These are phyloP conservation scores for Trichoderma reesei DNA, from an alignment of 495 filamentous ascomycete species.

Conservation along the genomic window DNA sequence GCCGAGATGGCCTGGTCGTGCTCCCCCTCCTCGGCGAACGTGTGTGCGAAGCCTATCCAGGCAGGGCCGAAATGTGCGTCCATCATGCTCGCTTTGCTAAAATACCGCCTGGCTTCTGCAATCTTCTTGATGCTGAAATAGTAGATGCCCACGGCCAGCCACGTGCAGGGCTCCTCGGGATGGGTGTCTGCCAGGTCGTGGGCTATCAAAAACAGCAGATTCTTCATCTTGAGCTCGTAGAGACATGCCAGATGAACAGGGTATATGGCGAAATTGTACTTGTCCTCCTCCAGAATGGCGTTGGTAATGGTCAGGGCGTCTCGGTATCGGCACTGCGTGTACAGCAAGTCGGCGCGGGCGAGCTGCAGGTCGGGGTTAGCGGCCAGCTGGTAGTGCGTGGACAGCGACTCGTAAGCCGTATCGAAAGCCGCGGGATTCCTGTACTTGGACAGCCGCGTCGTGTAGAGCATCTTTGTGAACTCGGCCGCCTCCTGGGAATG, in stretches of 20 bases:
- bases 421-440: slow-evolving; percentile 75
- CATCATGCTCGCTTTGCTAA: slow-evolving; percentile 93
- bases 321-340: slow-evolving; percentile 88
- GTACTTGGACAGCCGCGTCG: slow-evolving; percentile 92
- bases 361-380: slow-evolving; percentile 86
- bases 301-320: slow-evolving; percentile 78
- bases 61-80: slow-evolving; percentile 96
- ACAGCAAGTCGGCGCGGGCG: slow-evolving; percentile 82
- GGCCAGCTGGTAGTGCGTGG: slow-evolving; percentile 83
- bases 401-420: slow-evolving; percentile 79
- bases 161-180: slow-evolving; percentile 81
- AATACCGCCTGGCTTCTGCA: slow-evolving; percentile 87
- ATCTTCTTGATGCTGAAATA: slow-evolving; percentile 85
- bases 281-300: slow-evolving; percentile 66
- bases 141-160: slow-evolving; percentile 91
- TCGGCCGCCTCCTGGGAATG: slow-evolving; percentile 73
- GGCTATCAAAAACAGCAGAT: slow-evolving; percentile 83
- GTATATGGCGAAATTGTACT: slow-evolving; percentile 81
- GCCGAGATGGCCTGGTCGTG: slow-evolving; percentile 98
- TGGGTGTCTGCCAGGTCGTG: slow-evolving; percentile 90
- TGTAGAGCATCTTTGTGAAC: slow-evolving; percentile 95
- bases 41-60: slow-evolving; percentile 99
- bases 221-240: slow-evolving; percentile 77
- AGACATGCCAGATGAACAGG: slow-evolving; percentile 88
- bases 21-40: slow-evolving; percentile 99